These are phyloP conservation scores for Verticillium dahliae DNA, from an alignment of 2,329 filamentous ascomycete species.

Conservation along the genomic window DNA sequence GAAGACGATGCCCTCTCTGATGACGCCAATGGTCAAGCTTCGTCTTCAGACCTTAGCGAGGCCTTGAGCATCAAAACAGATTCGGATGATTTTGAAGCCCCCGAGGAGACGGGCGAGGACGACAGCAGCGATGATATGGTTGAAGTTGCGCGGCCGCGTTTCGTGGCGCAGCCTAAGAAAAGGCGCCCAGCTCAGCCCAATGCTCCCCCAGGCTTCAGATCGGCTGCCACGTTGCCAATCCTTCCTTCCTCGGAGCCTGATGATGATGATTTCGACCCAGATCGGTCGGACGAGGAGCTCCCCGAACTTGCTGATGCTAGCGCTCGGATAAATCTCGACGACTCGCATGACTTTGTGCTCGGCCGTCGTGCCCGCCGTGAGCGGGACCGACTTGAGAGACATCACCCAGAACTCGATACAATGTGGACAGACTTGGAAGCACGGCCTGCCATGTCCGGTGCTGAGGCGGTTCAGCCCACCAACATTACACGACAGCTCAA, in stretches of 20 bases:
- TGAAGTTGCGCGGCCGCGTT: slow-evolving; percentile 1
- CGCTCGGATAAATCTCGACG: slow-evolving; percentile 11
- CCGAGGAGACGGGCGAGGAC: slow-evolving; percentile 16
- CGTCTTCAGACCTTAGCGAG: slow-evolving; percentile 2
- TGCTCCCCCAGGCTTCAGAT: neutral
- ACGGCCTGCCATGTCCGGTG: slow-evolving; percentile 57
- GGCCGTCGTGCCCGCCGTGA: slow-evolving; percentile 28
- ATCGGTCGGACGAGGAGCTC: neutral
- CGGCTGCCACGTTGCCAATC: neutral
- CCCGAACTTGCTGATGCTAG: slow-evolving; percentile 3
- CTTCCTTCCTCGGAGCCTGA: neutral
- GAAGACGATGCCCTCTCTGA: neutral
- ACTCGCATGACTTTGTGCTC: neutral
- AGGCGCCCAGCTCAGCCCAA: neutral
- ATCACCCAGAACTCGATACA: slow-evolving; percentile 71
- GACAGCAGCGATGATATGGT: neutral
- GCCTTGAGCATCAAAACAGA: slow-evolving; percentile 5
- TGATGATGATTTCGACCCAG: neutral
- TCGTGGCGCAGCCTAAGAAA: neutral
- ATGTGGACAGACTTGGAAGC: slow-evolving; percentile 80
- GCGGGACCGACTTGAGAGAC: slow-evolving; percentile 61
- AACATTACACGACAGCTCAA: slow-evolving; percentile 81
- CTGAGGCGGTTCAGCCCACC: slow-evolving; percentile 61
- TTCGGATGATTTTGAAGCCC: slow-evolving; percentile 9
- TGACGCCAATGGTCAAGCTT: neutral